Evolutionary conservation across 257 asterid species (phyloP).

Genomic region (Ligustrum vulgare): DNA sequence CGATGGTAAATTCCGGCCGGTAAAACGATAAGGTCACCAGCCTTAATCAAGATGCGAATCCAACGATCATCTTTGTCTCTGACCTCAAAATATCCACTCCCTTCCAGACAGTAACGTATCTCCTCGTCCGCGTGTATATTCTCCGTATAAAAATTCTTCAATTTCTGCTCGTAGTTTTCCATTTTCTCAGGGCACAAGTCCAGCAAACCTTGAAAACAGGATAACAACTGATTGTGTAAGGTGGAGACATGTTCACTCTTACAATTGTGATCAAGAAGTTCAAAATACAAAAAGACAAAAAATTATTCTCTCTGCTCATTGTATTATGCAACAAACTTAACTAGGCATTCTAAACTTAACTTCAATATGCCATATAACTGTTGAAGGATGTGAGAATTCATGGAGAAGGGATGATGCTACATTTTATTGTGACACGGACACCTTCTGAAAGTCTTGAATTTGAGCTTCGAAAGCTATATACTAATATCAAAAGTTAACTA

Average conservation of each 20-base stretch:
- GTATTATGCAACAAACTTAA: no score
- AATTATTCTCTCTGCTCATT: neutral
- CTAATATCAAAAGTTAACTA: no score
- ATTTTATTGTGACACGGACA: no score
- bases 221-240: neutral
- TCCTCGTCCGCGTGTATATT: conserved; percentile 85
- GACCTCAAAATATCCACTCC: conserved; percentile 80
- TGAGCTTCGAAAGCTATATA: no score
- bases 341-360: no score
- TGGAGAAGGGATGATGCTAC: no score
- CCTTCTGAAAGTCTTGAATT: no score
- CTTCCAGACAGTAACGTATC: conserved; percentile 76
- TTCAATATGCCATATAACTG: no score
- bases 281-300: neutral
- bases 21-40: conserved; percentile 74
- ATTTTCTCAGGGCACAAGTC: conserved; percentile 85
- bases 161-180: conserved; percentile 71
- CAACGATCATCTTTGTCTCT: conserved; percentile 70
- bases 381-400: no score
- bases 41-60: conserved; percentile 76
- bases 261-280: neutral
- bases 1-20: conserved; percentile 94
- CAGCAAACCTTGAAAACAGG: conserved; percentile 56
- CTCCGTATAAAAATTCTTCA: conserved; percentile 76
- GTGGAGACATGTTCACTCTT: neutral